These are phyloP conservation scores for Hapsidospora chrysogenum DNA, from an alignment of 495 filamentous ascomycete species.

Conservation along the genomic window DNA sequence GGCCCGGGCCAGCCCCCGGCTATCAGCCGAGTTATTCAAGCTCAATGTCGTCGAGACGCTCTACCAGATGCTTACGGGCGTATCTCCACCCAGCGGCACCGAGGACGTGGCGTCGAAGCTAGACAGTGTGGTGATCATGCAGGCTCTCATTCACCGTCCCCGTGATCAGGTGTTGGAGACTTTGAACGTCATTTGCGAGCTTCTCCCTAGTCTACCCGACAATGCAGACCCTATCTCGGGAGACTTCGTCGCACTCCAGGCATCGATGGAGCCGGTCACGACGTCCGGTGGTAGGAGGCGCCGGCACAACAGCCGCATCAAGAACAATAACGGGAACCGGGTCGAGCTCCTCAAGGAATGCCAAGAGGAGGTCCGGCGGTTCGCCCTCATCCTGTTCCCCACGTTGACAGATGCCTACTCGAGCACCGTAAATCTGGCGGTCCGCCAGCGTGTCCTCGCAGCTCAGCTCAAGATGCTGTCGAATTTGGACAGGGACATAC, in stretches of 20 bases:
- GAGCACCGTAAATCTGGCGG: conserved; percentile 92
- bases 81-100: conserved; percentile 69
- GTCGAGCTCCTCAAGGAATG: conserved; percentile 61
- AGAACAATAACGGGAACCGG: conserved; percentile 58
- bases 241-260: conserved; percentile 29
- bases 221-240: conserved; percentile 33
- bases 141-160: conserved; percentile 91
- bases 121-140: conserved; percentile 97
- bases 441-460: conserved; percentile 90
- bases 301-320: conserved; percentile 15
- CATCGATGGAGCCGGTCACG: conserved; percentile 16
- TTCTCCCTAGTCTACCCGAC: conserved; percentile 53
- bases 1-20: conserved; percentile 67
- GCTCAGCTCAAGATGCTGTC: conserved; percentile 97
- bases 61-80: conserved; percentile 92
- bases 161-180: conserved; percentile 95
- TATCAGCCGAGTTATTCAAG: conserved; percentile 84
- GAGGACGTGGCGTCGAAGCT: conserved; percentile 80
- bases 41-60: conserved; percentile 97
- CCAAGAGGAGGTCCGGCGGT: conserved; percentile 73
- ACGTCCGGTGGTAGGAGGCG: not conserved
- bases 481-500: conserved; percentile 69
- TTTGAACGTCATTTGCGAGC: conserved; percentile 92
- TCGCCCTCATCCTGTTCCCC: conserved; percentile 87
- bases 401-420: conserved; percentile 95